A percentile compares a stretch with the other conserved stretches of the same genome.
phyloP scores from a whole-genome alignment of 1,139 yeast genomes.

The Taphrina sp. region DNA sequence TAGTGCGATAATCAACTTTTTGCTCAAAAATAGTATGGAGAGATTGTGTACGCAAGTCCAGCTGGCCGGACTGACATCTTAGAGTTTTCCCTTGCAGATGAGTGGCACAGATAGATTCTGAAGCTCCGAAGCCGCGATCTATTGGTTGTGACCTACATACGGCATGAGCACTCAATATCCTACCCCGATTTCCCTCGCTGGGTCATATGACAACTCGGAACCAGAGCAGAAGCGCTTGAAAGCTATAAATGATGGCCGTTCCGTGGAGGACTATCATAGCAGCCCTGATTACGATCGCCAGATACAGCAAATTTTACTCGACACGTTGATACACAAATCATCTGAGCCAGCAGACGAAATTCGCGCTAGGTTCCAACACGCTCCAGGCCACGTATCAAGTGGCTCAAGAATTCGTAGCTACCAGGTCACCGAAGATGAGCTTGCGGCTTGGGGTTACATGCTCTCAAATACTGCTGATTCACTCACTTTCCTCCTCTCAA shows the following conservation, averaged over 20 bases:
- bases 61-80: too few species aligned
- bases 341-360: not conserved
- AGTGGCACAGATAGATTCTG: too few species aligned
- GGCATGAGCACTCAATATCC: slow-evolving; percentile 13
- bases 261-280: not conserved
- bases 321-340: not conserved
- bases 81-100: too few species aligned
- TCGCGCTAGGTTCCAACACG: not conserved
- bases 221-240: not conserved
- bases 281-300: not conserved
- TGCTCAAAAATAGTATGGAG: too few species aligned
- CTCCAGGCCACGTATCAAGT: too few species aligned
- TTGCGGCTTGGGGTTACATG: slow-evolving; percentile 29
- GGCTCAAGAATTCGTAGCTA: not conserved
- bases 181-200: slow-evolving; percentile 14
- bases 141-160: too few species aligned
- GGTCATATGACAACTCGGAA: slow-evolving; percentile 9
- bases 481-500: slow-evolving; percentile 18
- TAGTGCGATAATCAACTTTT: too few species aligned
- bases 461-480: slow-evolving; percentile 1
- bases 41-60: too few species aligned
- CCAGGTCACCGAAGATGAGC: slow-evolving; percentile 4
- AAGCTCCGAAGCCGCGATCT: too few species aligned
- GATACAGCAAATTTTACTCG: not conserved
- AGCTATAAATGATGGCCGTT: too few species aligned